Conservation (phyloP, 1,284 basidiomycete genomes). For the Naganishia liquefaciens region DNA sequence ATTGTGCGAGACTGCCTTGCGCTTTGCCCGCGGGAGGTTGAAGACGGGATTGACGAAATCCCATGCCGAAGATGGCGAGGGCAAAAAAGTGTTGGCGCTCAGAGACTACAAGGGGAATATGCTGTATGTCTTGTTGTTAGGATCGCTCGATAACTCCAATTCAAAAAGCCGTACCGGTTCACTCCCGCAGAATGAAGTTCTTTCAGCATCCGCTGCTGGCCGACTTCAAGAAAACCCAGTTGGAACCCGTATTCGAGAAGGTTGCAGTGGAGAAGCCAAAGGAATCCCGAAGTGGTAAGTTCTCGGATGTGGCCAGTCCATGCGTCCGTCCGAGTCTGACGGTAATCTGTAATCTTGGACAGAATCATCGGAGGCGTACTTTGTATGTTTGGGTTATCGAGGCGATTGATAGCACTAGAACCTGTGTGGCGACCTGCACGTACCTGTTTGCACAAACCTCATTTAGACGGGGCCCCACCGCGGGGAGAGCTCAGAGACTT, state of each 20-base stretch:
- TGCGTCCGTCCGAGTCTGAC: not conserved
- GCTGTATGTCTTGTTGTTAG: slow-evolving; percentile 42
- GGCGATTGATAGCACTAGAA: slow-evolving; percentile 30
- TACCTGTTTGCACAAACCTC: not conserved
- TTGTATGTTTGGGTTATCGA: slow-evolving; percentile 51
- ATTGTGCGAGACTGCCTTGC: slow-evolving; percentile 49
- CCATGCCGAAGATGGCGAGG: slow-evolving; percentile 31
- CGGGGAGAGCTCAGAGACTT: too few relatives aligned
- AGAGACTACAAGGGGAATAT: slow-evolving; percentile 36
- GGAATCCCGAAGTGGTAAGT: slow-evolving; percentile 46
- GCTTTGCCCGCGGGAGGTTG: slow-evolving; percentile 45
- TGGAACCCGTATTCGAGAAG: slow-evolving; percentile 47
- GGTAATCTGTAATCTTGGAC: not conserved
- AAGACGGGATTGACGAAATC: slow-evolving; percentile 31
- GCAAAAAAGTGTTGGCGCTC: slow-evolving; percentile 33
- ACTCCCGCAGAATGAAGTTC: slow-evolving; percentile 45
- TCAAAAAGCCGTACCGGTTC: not conserved
- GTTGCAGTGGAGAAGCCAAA: slow-evolving; percentile 51
- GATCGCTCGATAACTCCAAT: too few relatives aligned
- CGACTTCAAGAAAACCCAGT: slow-evolving; percentile 44
- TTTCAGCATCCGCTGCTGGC: slow-evolving; percentile 51
- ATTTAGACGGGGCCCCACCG: not conserved
- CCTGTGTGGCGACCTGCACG: not conserved
- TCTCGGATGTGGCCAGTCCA: not conserved
- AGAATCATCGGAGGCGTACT: slow-evolving; percentile 54